These are phyloP conservation scores for Leucaena leucocephala DNA, from an alignment of 306 rosid genomes.

Conservation along the genomic window DNA sequence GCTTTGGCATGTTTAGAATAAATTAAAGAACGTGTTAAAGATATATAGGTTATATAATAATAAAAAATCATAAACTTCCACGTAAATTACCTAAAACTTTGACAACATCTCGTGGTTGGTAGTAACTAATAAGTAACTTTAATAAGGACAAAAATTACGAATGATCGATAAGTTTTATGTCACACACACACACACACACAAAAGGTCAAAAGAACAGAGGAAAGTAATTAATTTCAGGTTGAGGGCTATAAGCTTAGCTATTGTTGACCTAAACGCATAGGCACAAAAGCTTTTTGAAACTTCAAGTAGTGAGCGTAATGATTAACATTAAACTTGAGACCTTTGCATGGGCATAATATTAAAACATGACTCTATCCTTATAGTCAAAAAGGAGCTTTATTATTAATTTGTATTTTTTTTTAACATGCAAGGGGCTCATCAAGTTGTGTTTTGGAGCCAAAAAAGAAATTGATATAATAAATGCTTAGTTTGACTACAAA, in stretches of 20 bases:
- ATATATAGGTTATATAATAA: no score
- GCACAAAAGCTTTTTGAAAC: constrained; percentile 24
- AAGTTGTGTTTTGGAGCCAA: constrained; percentile 20
- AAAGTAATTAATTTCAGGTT: not conserved
- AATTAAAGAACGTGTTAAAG: not conserved
- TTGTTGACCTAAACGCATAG: constrained; percentile 31
- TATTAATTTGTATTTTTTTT: not conserved
- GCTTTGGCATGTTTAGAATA: not conserved
- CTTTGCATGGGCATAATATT: constrained; percentile 17
- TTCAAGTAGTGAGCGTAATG: constrained; percentile 23
- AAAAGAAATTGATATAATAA: constrained; percentile 2
- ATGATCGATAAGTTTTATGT: not conserved
- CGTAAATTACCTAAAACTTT: not conserved
- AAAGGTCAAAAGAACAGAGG: not conserved
- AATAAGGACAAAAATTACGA: not conserved
- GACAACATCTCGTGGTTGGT: not conserved
- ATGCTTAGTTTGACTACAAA: constrained; percentile 16
- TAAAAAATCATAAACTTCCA: not conserved
- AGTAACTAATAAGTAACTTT: not conserved
- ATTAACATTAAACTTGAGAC: not conserved
- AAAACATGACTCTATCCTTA: constrained; percentile 10
- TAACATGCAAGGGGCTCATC: constrained; percentile 5
- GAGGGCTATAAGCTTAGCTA: constrained; percentile 1
- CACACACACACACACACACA: not conserved
- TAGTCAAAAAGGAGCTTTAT: constrained; percentile 38